Percentiles rank a stretch among this genome's conserved stretches.
Conservation (phyloP, 192 early-diverging fungal genomes). For the Coemansia sp. region DNA sequence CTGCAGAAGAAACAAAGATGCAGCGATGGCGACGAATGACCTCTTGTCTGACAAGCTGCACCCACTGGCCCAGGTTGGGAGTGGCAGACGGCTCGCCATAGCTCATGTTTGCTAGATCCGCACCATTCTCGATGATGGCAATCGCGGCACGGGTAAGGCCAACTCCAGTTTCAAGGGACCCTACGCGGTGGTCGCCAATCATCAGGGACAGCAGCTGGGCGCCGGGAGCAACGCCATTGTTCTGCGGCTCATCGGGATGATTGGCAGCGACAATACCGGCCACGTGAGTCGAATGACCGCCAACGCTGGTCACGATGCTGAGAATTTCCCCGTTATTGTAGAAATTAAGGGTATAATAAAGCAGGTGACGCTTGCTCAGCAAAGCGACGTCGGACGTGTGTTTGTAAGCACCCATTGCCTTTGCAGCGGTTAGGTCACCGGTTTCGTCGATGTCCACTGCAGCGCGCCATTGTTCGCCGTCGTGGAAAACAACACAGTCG, state of each 20-base stretch:
- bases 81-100: conserved; percentile 81
- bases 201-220: conserved; percentile 92
- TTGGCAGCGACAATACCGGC: conserved; percentile 90
- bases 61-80: conserved; percentile 78
- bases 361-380: conserved; percentile 75
- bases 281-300: conserved; percentile 93
- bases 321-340: conserved; percentile 80
- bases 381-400: conserved; percentile 70
- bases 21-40: conserved; percentile 80
- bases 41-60: conserved; percentile 76
- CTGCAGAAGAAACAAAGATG: conserved; percentile 86
- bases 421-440: conserved; percentile 71
- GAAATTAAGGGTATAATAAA: conserved; percentile 92
- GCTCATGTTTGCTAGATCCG: conserved; percentile 83
- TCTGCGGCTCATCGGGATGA: conserved; percentile 78
- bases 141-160: conserved; percentile 80
- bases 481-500: conserved; percentile 86
- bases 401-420: conserved; percentile 72
- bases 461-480: conserved; percentile 87
- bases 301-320: conserved; percentile 80
- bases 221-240: conserved; percentile 93
- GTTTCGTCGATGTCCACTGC: conserved; percentile 74
- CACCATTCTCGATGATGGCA: conserved; percentile 67
- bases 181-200: conserved; percentile 83
- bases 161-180: conserved; percentile 81